Evolutionary conservation across 2,329 filamentous ascomycete genomes (phyloP), one percentile per base, ranked within the genome.

Genomic region (Beauveria rudraprayagi): DNA sequence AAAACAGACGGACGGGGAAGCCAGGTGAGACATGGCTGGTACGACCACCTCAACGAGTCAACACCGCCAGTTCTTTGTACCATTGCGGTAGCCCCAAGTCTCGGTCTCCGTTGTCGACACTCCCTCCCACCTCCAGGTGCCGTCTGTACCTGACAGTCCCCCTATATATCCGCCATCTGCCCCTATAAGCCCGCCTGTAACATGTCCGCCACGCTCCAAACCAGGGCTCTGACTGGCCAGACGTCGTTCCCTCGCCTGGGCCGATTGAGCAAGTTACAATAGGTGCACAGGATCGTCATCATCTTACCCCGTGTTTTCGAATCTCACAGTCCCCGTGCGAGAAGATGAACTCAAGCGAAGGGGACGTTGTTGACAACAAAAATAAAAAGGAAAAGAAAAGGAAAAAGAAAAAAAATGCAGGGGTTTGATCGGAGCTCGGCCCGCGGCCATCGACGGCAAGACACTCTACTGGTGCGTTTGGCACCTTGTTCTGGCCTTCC

Each of bases 371-470:
- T 34, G 0, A 16, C 7, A 11, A 16, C 5, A 3, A 17, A 40
- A 10, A 10, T 3, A 19, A 26, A 58, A 56, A 11, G 9, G 8
- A 40, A 3, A 22, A n/a, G 17, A 57, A 26, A 30, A 19, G 30
- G 1, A 14, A 19, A n/a, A n/a, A 19, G 9, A 14, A n/a, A 22
- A 19, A 10, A 26, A 17, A 50, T 41, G 55, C 55, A 58, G 26
- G 56, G 56, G 47, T 16, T 52, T 51, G 56, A 52, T 52, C 56
- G 56, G 56, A 59, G 56, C 37, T 52, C 56, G 56, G 56, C 56
- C 56, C 55, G 54, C 55, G 55, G 55, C 46, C 55, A 50, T 41
- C 28, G 30, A 41, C 44, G 44, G 44, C 55, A 58, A 41, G 55
- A 24, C 19, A 59, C 24, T 26, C 17, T 34, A 52, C 34, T 37